Conservation (phyloP, 208 protist species). For the Leptomonas pyrrhocoris region DNA sequence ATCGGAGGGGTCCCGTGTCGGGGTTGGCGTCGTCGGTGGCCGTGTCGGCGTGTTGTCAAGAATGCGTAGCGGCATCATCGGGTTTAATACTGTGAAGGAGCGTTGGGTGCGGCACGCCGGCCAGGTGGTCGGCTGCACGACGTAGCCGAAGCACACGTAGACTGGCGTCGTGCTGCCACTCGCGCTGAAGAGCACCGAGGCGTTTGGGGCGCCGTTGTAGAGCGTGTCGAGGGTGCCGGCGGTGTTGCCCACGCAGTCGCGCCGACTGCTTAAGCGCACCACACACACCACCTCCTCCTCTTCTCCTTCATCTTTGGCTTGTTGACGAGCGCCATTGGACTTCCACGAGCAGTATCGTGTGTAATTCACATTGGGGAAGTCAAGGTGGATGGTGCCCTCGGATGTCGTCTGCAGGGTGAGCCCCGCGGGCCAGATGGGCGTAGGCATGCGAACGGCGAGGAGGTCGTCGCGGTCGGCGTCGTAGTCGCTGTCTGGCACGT, state of each 20-base stretch:
- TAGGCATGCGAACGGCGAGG: conserved; percentile 31
- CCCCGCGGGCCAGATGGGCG: conserved; percentile 27
- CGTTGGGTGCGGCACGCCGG: conserved; percentile 16
- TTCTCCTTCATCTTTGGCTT: neutral
- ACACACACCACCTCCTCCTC: conserved; percentile 31
- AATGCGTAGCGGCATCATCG: conserved; percentile 38
- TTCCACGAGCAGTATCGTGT: conserved; percentile 21
- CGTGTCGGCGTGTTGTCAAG: conserved; percentile 22
- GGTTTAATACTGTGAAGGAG: conserved; percentile 36
- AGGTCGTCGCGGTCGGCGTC: conserved; percentile 27
- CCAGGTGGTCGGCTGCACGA: conserved; percentile 21
- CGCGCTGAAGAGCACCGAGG: conserved; percentile 28
- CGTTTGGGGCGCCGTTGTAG: conserved; percentile 35
- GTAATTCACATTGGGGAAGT: conserved; percentile 32
- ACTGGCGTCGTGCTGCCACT: conserved; percentile 43
- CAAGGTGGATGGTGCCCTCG: conserved; percentile 25
- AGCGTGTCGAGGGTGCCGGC: conserved; percentile 50
- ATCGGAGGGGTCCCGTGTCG: conserved; percentile 31
- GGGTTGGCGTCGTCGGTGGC: conserved; percentile 14
- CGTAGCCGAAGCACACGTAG: conserved; percentile 45
- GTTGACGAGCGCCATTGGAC: no score
- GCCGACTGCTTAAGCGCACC: conserved; percentile 44
- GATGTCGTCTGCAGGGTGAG: conserved; percentile 25
- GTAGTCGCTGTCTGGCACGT: conserved; percentile 19
- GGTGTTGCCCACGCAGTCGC: conserved; percentile 51